Evolutionary conservation across 139 green algal genomes (phyloP), one percentile per base, ranked within the genome.

Genomic region (Zygnema circumcarinatum): DNA sequence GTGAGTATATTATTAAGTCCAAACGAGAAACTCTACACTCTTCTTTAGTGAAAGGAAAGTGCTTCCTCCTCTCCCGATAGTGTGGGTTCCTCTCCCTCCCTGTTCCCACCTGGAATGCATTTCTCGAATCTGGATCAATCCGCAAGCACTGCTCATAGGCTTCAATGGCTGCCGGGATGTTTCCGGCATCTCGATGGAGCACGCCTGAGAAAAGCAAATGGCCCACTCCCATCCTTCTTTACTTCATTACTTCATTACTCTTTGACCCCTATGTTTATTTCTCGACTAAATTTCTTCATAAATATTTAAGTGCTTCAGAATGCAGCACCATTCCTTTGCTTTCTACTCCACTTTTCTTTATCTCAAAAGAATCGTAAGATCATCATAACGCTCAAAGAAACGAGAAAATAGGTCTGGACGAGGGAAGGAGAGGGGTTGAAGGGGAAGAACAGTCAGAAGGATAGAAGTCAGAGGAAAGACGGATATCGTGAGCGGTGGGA

Each of bases 71-170:
- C n/a, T n/a, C n/a, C n/a, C n/a, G n/a, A n/a, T n/a, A n/a, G n/a
- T n/a, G n/a, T n/a, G n/a, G n/a, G n/a, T n/a, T n/a, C n/a, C n/a
- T n/a, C n/a, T n/a, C n/a, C n/a, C n/a, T n/a, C n/a, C n/a, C n/a
- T n/a, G 54, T 72, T 25, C 54, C 54, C 29, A 90, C 85, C 85
- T 90, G 86, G 2, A 79, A 79, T 7, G 86, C 86, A 72, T 90
- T 89, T 25, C 84, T 38, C 74, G 84, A 89, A 88, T 95, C 94
- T n/a, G 94, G 90, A 52, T 82, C 47, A n/a, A 91, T 54, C 2
- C 47, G 74, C 38, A 98, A 89, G 7, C 96, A 96, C 7, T 73
- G 81, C 86, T 98, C 92, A 67, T 98, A 98, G 0, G 91, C 89
- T 35, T 90, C 85, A 20, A 98, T 91, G 1, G 96, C 96, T 36